Evolutionary conservation across 2,329 filamentous ascomycete genomes (phyloP).

Genomic region (Mycosphaerella sp.): DNA sequence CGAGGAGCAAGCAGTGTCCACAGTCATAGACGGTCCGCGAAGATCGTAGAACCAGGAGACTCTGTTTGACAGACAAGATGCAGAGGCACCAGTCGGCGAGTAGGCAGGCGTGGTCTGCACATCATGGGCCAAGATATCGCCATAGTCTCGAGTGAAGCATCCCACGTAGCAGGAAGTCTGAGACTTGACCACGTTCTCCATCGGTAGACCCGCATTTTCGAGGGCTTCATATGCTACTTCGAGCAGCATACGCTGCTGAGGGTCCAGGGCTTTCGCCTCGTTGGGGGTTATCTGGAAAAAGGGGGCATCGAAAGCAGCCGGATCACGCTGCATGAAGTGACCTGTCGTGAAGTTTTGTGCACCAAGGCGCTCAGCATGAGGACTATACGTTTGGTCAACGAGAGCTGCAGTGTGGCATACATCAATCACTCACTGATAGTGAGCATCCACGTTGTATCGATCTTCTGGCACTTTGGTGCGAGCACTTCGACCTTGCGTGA

Average conservation of each 20-base stretch:
- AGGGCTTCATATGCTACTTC: conserved; percentile 23
- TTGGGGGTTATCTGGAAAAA: conserved; percentile 8
- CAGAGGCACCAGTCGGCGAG: conserved; percentile 12
- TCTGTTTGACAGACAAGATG: conserved; percentile 14
- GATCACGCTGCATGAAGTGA: conserved; percentile 5
- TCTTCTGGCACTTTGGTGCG: neutral
- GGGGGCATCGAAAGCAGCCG: neutral
- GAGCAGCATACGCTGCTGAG: conserved; percentile 20
- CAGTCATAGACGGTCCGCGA: neutral
- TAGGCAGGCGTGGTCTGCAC: conserved; percentile 18
- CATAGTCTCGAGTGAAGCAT: conserved; percentile 16
- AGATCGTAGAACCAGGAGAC: conserved; percentile 22
- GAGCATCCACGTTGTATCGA: conserved; percentile 8
- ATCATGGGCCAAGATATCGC: conserved; percentile 12
- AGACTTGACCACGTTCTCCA: conserved; percentile 7
- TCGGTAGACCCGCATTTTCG: conserved; percentile 11
- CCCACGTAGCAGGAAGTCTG: conserved; percentile 16
- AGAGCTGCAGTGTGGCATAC: neutral
- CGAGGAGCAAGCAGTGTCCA: conserved; percentile 1
- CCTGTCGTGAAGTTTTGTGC: neutral
- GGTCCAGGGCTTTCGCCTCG: conserved; percentile 16
- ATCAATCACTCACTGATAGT: neutral
- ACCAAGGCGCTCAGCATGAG: neutral
- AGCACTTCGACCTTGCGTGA: conserved; percentile 1
- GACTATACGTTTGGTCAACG: neutral